Percentiles rank a stretch among this genome's conserved stretches.
phyloP scores from a whole-genome alignment of 1,284 basidiomycete species.

The Exobasidium cylindrosporum region DNA sequence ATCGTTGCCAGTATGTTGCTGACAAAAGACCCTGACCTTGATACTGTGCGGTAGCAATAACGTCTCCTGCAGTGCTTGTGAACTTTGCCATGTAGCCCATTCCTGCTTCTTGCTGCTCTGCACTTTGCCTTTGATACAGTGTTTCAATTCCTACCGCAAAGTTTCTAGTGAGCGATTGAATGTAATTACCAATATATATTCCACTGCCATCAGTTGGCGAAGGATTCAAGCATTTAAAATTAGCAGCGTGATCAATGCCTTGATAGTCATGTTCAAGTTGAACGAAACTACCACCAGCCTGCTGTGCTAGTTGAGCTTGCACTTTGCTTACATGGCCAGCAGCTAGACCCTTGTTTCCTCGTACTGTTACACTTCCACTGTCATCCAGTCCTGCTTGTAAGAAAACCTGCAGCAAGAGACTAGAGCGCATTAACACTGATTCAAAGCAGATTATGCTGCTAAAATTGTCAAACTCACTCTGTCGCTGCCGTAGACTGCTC shows the following conservation, averaged over 20 bases:
- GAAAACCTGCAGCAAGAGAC: conserved; percentile 65
- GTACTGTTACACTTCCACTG: conserved; percentile 81
- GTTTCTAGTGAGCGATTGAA: conserved; percentile 91
- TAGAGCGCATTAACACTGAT: not conserved
- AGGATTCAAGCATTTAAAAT: conserved; percentile 89
- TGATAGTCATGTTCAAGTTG: conserved; percentile 93
- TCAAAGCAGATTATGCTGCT: not conserved
- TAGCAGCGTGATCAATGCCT: conserved; percentile 82
- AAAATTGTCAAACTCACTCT: conserved; percentile 62
- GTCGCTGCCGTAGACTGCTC: conserved; percentile 84
- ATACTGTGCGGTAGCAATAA: conserved; percentile 83
- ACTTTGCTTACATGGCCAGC: conserved; percentile 76
- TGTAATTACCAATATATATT: conserved; percentile 86
- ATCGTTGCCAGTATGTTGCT: conserved; percentile 93
- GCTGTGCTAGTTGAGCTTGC: conserved; percentile 73
- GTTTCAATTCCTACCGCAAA: conserved; percentile 86
- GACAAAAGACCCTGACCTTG: conserved; percentile 78
- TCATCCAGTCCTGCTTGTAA: conserved; percentile 92
- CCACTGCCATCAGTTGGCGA: conserved; percentile 82
- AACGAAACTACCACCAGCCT: conserved; percentile 55
- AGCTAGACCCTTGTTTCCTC: conserved; percentile 87
- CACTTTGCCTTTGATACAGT: conserved; percentile 73
- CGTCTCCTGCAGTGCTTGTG: conserved; percentile 45
- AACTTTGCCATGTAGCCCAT: conserved; percentile 85
- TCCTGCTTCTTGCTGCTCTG: conserved; percentile 63